Evolutionary conservation across 176 grass and related monocot genomes (phyloP), one percentile per base, ranked within the genome.

Genomic region (Rhipidocladum racemiflorum): DNA sequence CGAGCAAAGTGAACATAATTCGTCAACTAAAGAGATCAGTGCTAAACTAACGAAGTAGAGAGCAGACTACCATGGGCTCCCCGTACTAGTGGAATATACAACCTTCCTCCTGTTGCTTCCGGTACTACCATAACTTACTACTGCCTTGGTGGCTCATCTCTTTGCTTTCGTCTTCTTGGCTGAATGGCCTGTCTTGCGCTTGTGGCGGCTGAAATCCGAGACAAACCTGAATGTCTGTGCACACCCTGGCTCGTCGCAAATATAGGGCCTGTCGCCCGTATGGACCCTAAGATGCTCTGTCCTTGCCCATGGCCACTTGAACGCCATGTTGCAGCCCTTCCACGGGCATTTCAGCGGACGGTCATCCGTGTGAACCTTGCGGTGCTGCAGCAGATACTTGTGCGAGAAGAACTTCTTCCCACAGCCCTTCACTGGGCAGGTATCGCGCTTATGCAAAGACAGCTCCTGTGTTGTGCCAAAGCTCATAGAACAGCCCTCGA

Each of bases 291-390:
- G 83, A 79, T 98, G 95, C 79, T 98, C 95, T 4, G 90, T 98
- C 82, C 95, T 88, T 23, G 95, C 88, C 95, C 95, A 98, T 27
- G 88, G n/a, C 92, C 95, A 98, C 87, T 95, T 98, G 92, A 98
- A 98, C 43, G 90, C 84, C 88, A 89, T 93, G 51, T 35, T 39
- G 71, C 95, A 98, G 40, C 82, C 95, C 69, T 98, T 84, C 95
- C 95, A 98, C 8, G 82, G 67, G 82, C 95, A 98, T 67, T 86
- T 89, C 18, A 98, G 82, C 7, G 92, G 95, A 1, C 92, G 81
- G 23, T 93, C 90, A 35, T 95, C 95, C 1, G 15, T 78, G 82
- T 98, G 95, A n/a, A 98, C 92, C 77, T 95, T 98, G 24, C 85
- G 83, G 62, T 98, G 95, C 84, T 84, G 90, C 62, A 86, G 73